These are phyloP conservation scores for Sporothrix humicola DNA, from an alignment of 2,329 filamentous ascomycete genomes.

Conservation along the genomic window DNA sequence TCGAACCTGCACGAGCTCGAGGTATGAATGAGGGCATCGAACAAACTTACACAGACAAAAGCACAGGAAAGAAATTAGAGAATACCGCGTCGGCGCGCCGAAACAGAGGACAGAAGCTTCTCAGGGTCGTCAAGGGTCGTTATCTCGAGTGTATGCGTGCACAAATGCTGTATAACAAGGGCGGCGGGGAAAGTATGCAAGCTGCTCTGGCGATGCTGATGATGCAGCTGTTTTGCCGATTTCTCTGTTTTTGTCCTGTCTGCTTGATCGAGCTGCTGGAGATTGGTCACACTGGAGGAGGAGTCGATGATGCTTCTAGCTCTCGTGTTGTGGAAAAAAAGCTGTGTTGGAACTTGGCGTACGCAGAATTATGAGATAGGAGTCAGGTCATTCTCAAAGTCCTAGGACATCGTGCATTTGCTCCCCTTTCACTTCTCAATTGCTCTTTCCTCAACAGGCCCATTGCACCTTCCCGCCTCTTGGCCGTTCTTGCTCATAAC, in stretches of 20 bases:
- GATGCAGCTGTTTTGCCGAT: slow-evolving; percentile 9
- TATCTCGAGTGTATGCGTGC: not conserved
- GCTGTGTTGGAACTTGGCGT: not conserved
- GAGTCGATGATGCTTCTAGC: not conserved
- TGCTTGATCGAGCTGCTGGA: slow-evolving; percentile 11
- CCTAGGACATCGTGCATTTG: not conserved
- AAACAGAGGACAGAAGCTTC: not conserved
- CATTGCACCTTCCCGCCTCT: not conserved
- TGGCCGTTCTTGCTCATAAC: not conserved
- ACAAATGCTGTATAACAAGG: slow-evolving; percentile 14
- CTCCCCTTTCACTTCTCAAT: not conserved
- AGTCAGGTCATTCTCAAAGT: not conserved
- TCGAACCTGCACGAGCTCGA: not conserved
- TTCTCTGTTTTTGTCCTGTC: not conserved
- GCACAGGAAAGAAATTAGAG: not conserved
- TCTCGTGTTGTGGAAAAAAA: not conserved
- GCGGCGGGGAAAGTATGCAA: not conserved
- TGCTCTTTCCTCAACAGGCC: not conserved
- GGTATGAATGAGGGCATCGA: not conserved
- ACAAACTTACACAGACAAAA: not conserved
- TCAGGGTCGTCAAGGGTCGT: not conserved
- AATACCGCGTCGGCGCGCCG: not conserved
- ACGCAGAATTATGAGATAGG: not conserved
- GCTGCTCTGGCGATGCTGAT: slow-evolving; percentile 16
- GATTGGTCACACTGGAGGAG: not conserved